A percentile compares a stretch with the other conserved stretches of the same genome.
Conservation (phyloP, 2,329 filamentous ascomycete species). For the Ustulina deusta region DNA sequence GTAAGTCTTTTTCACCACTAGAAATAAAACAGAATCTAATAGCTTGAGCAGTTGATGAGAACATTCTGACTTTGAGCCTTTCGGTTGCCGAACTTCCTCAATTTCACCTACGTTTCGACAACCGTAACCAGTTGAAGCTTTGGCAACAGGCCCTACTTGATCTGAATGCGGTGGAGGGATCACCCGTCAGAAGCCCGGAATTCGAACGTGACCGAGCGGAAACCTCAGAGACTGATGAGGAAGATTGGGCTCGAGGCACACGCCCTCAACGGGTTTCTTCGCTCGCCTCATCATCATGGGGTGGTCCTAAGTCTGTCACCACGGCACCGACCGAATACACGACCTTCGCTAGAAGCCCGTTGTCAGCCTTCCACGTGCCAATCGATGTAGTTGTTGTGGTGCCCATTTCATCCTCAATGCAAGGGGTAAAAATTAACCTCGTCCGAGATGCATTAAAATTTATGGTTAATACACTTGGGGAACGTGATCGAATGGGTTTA, state of each 20-base stretch:
- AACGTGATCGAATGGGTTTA: conserved; percentile 94
- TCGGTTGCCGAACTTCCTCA: conserved; percentile 92
- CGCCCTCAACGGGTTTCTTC: conserved; percentile 81
- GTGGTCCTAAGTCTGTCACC: conserved; percentile 82
- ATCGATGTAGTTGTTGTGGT: conserved; percentile 97
- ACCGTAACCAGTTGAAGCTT: conserved; percentile 83
- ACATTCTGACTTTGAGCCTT: conserved; percentile 87
- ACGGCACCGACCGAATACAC: conserved; percentile 95
- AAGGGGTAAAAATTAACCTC: conserved; percentile 97
- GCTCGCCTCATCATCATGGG: conserved; percentile 83
- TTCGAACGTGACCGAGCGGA: conserved; percentile 84
- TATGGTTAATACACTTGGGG: conserved; percentile 88
- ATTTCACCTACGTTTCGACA: conserved; percentile 92
- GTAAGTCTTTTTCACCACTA: conserved; percentile 49
- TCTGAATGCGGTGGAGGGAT: conserved; percentile 77
- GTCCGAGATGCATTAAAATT: conserved; percentile 93
- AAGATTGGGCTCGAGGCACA: conserved; percentile 78
- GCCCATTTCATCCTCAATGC: conserved; percentile 97
- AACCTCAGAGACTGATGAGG: conserved; percentile 86
- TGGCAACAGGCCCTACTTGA: conserved; percentile 92
- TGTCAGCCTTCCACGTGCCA: conserved; percentile 81
- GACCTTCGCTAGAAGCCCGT: conserved; percentile 69
- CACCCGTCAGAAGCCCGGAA: conserved; percentile 75
- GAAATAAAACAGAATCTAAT: conserved; percentile 47
- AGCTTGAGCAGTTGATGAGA: conserved; percentile 71